Conservation (phyloP, 2,329 filamentous ascomycete species). For the Fusarium miscanthi region DNA sequence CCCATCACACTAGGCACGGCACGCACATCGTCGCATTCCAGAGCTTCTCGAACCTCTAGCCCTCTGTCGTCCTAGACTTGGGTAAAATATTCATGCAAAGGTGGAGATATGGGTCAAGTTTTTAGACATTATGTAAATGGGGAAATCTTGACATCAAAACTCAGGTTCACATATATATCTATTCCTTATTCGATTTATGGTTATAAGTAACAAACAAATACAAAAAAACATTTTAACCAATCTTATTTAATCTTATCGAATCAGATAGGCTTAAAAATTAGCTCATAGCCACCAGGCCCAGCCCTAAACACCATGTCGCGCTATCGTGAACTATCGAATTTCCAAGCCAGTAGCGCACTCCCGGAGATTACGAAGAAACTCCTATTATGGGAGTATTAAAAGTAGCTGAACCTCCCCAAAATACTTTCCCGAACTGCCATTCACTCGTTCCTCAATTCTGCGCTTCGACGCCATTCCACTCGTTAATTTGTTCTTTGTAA, state of each 20-base stretch:
- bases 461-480: background rate
- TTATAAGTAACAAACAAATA: background rate
- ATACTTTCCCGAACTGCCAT: background rate
- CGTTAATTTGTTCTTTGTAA: background rate
- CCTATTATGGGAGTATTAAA: background rate
- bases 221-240: rapidly evolving
- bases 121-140: too few species aligned
- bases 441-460: background rate
- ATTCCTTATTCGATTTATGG: too few species aligned
- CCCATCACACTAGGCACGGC: background rate
- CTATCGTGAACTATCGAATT: background rate
- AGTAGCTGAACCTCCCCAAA: rapidly evolving
- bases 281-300: too few species aligned
- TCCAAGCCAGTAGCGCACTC: background rate
- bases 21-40: background rate
- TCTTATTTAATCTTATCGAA: background rate
- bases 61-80: too few species aligned
- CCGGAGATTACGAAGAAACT: background rate
- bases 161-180: too few species aligned
- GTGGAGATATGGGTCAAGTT: too few species aligned
- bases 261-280: background rate
- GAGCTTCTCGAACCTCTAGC: too few species aligned
- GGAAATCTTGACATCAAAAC: too few species aligned
- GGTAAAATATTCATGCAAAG: too few species aligned
- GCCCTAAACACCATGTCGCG: background rate